Percentiles rank a stretch among this genome's conserved stretches.
Evolutionary conservation across 192 early-diverging fungal species (phyloP).

Genomic region (Oehlia diaphana): DNA sequence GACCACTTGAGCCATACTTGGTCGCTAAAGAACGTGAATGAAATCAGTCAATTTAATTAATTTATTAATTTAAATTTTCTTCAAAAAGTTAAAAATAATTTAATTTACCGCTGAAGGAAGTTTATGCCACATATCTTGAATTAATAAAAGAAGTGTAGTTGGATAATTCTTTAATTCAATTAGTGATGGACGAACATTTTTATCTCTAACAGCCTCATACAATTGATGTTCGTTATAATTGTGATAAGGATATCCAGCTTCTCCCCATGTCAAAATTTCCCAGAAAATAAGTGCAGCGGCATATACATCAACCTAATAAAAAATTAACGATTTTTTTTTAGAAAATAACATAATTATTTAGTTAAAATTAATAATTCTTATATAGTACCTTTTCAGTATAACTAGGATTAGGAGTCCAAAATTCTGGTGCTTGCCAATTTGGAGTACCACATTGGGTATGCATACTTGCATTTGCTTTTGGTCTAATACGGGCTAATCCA

Average conservation of each 20-base stretch:
- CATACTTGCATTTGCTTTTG: conserved; percentile 64
- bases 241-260: conserved; percentile 69
- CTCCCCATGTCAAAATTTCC: conserved; percentile 78
- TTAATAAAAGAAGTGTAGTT: conserved; percentile 54
- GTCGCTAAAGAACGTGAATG: neutral
- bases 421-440: conserved; percentile 82
- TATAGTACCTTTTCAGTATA: conserved; percentile 70
- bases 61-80: no score
- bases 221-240: conserved; percentile 64
- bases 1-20: neutral
- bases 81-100: no score
- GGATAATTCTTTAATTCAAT: conserved; percentile 60
- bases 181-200: conserved; percentile 57
- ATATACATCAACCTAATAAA: conserved; percentile 46
- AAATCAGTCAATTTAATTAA: neutral
- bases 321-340: neutral
- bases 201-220: conserved; percentile 61
- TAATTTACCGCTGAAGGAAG: conserved; percentile 47
- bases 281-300: conserved; percentile 77
- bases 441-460: conserved; percentile 80
- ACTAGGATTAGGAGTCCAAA: conserved; percentile 66
- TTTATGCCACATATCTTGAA: conserved; percentile 76
- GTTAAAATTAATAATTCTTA: neutral
- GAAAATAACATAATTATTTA: neutral
- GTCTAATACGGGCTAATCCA: conserved; percentile 75